Percentiles rank a stretch among this genome's conserved stretches.
These are phyloP conservation scores for Hypoxylon crocopeplum DNA, from an alignment of 495 filamentous ascomycete species.

Conservation along the genomic window DNA sequence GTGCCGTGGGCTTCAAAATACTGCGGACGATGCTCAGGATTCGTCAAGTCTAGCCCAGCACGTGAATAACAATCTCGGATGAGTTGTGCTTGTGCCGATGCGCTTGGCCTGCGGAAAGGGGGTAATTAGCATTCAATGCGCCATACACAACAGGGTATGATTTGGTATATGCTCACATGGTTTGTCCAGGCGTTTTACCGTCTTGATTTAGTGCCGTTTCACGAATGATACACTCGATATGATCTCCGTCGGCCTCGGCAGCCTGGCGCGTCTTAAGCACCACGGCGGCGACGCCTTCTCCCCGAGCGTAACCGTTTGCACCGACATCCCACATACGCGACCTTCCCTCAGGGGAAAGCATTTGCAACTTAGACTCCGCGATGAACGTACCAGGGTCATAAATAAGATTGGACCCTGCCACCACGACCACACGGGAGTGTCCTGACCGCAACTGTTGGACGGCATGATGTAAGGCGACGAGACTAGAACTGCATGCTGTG, in stretches of 20 bases:
- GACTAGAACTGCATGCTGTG: conserved; percentile 61
- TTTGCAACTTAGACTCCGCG: conserved; percentile 23
- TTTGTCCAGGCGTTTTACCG: conserved; percentile 53
- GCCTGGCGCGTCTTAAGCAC: conserved; percentile 57
- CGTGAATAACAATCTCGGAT: conserved; percentile 57
- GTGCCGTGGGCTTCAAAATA: conserved; percentile 65
- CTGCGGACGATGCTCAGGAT: conserved; percentile 45
- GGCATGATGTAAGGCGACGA: conserved; percentile 60
- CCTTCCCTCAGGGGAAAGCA: conserved; percentile 42
- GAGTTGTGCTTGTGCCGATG: conserved; percentile 56
- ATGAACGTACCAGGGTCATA: conserved; percentile 45
- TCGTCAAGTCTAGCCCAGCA: conserved; percentile 50
- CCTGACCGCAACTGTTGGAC: conserved; percentile 53
- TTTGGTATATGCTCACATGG: conserved; percentile 22
- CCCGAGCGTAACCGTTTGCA: conserved; percentile 70
- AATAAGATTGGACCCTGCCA: conserved; percentile 51
- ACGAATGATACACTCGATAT: conserved; percentile 62
- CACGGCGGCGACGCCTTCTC: conserved; percentile 61
- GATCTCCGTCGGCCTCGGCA: conserved; percentile 49
- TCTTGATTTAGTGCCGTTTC: conserved; percentile 57
- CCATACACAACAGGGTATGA: too few relatives aligned
- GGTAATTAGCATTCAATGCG: too few relatives aligned
- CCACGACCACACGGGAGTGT: conserved; percentile 47
- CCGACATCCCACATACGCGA: conserved; percentile 52
- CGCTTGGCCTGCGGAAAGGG: conserved; percentile 54